phyloP scores from a whole-genome alignment of 2,329 filamentous ascomycete genomes.

The Thielaviopsis punctulata region DNA sequence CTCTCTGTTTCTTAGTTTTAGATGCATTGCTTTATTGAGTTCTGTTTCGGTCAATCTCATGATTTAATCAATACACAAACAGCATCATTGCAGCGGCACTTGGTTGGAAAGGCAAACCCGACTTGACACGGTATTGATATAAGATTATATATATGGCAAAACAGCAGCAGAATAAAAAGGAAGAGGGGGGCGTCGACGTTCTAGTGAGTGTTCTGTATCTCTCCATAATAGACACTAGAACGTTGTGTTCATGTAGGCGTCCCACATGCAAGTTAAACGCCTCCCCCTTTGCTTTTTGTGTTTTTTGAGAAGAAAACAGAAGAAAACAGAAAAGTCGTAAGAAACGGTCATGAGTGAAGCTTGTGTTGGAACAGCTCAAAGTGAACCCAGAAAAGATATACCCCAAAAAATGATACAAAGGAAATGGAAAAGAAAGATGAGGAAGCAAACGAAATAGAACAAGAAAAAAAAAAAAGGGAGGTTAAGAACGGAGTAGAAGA shows the following conservation, averaged over 20 bases:
- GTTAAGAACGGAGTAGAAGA: not conserved
- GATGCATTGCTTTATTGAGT: not conserved
- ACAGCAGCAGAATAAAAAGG: not conserved
- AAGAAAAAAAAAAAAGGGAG: not conserved
- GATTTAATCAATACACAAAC: too few relatives aligned
- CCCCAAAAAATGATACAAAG: slow-evolving; percentile 1
- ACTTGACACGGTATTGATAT: not conserved
- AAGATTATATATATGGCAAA: not conserved
- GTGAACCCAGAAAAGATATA: slow-evolving; percentile 5
- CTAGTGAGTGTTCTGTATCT: slow-evolving; percentile 13
- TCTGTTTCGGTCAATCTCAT: not conserved
- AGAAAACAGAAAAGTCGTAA: not conserved
- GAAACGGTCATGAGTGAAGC: slow-evolving; percentile 6
- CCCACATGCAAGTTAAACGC: slow-evolving; percentile 4
- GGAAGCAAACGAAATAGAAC: not conserved
- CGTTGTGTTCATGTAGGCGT: slow-evolving; percentile 8
- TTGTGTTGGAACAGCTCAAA: slow-evolving; percentile 11
- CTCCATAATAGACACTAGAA: slow-evolving; percentile 12
- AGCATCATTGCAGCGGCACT: too few relatives aligned
- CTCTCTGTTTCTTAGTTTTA: not conserved
- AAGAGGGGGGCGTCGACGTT: slow-evolving; percentile 1
- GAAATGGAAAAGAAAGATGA: too few relatives aligned
- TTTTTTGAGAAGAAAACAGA: slow-evolving; percentile 1
- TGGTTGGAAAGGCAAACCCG: too few relatives aligned
- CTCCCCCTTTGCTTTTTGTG: slow-evolving; percentile 1